Conservation (phyloP, 371 early-diverging fungal species). For the Apophysomyces ossiformis region DNA sequence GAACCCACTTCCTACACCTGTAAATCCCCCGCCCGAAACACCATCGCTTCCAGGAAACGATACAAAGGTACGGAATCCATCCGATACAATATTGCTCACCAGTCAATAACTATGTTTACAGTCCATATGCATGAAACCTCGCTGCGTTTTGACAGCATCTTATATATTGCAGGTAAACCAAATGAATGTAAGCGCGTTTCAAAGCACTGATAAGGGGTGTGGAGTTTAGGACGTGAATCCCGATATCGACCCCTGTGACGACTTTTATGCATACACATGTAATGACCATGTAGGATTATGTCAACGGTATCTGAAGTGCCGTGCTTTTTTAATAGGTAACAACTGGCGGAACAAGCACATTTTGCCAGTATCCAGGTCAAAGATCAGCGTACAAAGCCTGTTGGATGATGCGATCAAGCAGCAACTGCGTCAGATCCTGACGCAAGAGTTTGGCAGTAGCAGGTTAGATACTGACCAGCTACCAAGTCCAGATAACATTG, state of each 20-base stretch:
- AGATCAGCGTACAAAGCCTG: conserved; percentile 23
- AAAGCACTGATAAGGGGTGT: not conserved
- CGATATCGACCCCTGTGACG: conserved; percentile 56
- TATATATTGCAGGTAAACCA: conserved; percentile 41
- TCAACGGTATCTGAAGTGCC: not conserved
- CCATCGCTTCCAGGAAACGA: conserved; percentile 25
- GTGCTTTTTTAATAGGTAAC: conserved; percentile 21
- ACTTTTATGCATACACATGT: conserved; percentile 49
- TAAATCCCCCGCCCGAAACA: conserved; percentile 18
- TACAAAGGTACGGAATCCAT: conserved; percentile 17
- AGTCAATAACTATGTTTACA: conserved; percentile 6
- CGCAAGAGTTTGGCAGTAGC: conserved; percentile 14
- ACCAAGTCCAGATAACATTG: conserved; percentile 39
- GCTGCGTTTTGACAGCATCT: conserved; percentile 56
- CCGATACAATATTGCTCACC: not conserved
- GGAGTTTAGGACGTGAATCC: conserved; percentile 45
- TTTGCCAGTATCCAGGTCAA: conserved; percentile 31
- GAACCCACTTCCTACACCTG: conserved; percentile 21
- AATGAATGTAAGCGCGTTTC: not conserved
- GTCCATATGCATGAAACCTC: conserved; percentile 46
- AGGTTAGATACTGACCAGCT: conserved; percentile 7
- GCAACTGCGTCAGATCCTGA: conserved; percentile 27
- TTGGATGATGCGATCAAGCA: conserved; percentile 21
- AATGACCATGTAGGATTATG: not conserved
- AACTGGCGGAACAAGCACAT: conserved; percentile 39